Base-by-base conservation (phyloP, 106 monocot species). In the Vanilla planifolia region DNA sequence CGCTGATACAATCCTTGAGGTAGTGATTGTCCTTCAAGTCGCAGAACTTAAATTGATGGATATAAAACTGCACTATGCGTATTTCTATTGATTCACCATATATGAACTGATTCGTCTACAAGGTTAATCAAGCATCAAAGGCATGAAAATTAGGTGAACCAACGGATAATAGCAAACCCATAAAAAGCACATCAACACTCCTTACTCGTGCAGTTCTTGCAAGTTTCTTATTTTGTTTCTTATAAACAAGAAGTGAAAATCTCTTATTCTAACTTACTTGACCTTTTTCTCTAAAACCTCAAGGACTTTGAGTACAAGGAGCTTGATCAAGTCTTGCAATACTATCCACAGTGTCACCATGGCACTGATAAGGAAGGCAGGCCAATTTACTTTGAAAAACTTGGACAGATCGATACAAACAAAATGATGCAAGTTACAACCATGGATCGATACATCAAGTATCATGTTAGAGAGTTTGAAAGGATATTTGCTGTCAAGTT, bases 271-370 rank as follows among this genome's bases (percentile, higher is more conserved):
- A 8, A 29, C n/a, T 0, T 52, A 33, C 36, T 22, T 51, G 16
- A 27, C 21, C 59, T 39, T 48, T 11, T 48, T 59, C 25, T 62
- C 15, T 47, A 47, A 21, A 6, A 37, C 7, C 26, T 2, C 0
- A 19, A 83, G 72, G 75, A 87, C 0, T 87, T 78, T 72, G 82
- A 73, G 22, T 87, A 78, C 62, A 50, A 64, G 30, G 86, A 87
- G 61, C 28, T 79, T 13, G 76, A 82, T 52, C 34, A 87, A 66
- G 86, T 87, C 37, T 39, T 82, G 32, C 68, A 82, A 52, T 43
- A 78, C 69, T 87, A 87, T 19, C 86, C 82, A 51, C 82, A 87
- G 52, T 78, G 86, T 40, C 75, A 87, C 59, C 86, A 87, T 69
- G 82, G 86, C 15, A 76, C 79, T 16, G 86, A 87, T 58, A 78